Evolutionary conservation across 2,329 filamentous ascomycete species (phyloP), one percentile per base, ranked within the genome.

Genomic region (Neocatenulostroma microsporum): DNA sequence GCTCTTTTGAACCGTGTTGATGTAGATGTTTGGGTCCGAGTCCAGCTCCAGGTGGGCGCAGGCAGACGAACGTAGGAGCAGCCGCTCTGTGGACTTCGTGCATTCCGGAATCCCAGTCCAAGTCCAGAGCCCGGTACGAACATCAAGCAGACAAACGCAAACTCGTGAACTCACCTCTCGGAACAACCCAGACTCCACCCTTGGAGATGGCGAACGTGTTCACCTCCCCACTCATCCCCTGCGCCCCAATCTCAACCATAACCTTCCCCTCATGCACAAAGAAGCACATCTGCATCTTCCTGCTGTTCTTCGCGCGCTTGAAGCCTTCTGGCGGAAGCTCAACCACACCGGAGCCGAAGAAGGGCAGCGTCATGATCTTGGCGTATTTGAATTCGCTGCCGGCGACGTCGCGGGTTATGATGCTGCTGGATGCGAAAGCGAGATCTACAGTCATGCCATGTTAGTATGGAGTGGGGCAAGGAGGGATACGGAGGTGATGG

Each of bases 271-370:
- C 74, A 50, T 86, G 81, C 20, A 98, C 82, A 51, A 94, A 95
- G 61, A 96, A 96, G 1, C 84, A 80, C 82, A 98, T 91, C 57
- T 95, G 87, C 85, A 95, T 96, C 66, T 84, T 88, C 45, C 89
- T 75, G 23, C 84, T 83, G 62, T 95, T 96, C 71, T 96, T 96
- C 32, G 81, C 76, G 49, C 80, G 78, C 69, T 98, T 98, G 56
- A 83, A 77, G 21, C 84, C 78, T 2, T 82, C 81, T 0, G 85
- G 80, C 5, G 86, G 84, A 34, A 98, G 67, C 53, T 96, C 89
- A 24, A 98, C 84, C 35, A 96, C 74, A 12, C 91, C 91, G 8
- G 83, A 82, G 21, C 87, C 88, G 60, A 96, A 85, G 61, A 94
- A 96, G 0, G 82, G 78, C 43, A 84, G 69, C 19, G 79, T 84